Evolutionary conservation across 768 basidiomycete genomes (phyloP).

Genomic region (Suillus discolor): DNA sequence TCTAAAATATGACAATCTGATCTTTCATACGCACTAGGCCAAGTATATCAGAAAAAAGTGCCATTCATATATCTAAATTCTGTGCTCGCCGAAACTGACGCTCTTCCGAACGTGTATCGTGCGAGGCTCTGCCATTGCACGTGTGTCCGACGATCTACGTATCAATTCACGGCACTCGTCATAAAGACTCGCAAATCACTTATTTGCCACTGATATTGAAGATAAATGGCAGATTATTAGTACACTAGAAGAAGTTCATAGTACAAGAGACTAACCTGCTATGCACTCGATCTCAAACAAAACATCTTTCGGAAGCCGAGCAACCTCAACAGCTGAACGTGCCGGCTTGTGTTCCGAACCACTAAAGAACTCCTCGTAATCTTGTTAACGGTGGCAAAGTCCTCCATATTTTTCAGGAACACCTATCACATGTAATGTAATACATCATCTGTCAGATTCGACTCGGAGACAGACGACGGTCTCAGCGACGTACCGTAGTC

Average conservation of each 20-base stretch:
- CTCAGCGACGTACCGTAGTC: conserved; percentile 67
- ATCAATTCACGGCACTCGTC: not conserved
- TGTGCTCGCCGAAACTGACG: not conserved
- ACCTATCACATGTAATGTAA: conserved; percentile 52
- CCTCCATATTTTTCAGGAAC: conserved; percentile 91
- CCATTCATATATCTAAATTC: not conserved
- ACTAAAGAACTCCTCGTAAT: conserved; percentile 88
- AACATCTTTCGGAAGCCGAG: conserved; percentile 87
- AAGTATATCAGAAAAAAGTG: not conserved
- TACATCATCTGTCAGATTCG: not conserved
- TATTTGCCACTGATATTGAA: not conserved
- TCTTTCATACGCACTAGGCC: not conserved
- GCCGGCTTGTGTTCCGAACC: conserved; percentile 79
- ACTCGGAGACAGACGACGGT: not conserved
- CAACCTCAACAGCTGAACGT: conserved; percentile 88
- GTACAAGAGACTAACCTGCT: conserved; percentile 52
- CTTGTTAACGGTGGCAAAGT: conserved; percentile 82
- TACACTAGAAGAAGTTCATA: not conserved
- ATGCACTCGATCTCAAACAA: conserved; percentile 92
- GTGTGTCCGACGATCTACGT: not conserved
- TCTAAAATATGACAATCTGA: not conserved
- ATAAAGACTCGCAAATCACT: not conserved
- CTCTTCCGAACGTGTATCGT: not conserved
- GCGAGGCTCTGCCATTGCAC: not conserved
- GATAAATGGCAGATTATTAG: not conserved